Conservation (phyloP, 2,329 filamentous ascomycete genomes). For the Fusarium tricinctum region DNA sequence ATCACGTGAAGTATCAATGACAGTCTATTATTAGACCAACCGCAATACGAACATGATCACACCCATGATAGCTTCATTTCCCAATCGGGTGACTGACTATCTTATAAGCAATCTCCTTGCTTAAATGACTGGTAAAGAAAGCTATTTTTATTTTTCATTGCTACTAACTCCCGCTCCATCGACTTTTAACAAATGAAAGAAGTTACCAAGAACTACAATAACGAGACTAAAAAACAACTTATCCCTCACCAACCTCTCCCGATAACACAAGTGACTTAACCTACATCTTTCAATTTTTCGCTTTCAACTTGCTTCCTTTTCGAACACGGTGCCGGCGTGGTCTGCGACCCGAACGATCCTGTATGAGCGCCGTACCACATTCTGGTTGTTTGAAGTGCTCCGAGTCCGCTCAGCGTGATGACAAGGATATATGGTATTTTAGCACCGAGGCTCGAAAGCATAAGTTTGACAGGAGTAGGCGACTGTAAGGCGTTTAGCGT, state of each 20-base stretch:
- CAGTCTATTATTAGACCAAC: constrained; percentile 30
- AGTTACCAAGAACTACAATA: background rate
- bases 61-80: constrained; percentile 2
- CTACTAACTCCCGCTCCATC: background rate
- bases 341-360: background rate
- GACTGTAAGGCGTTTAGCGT: background rate
- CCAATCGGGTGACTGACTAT: background rate
- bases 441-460: constrained; percentile 2
- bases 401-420: background rate
- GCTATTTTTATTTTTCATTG: too few relatives aligned
- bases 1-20: constrained; percentile 22
- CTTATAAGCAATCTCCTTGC: background rate
- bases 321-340: background rate
- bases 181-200: background rate
- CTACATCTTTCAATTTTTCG: background rate
- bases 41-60: constrained; percentile 21
- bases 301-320: background rate
- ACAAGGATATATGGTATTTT: background rate
- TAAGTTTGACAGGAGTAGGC: background rate
- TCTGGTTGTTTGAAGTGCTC: constrained; percentile 3
- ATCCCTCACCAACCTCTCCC: background rate
- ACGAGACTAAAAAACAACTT: background rate
- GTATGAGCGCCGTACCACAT: constrained; percentile 1
- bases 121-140: too few relatives aligned
- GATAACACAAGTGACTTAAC: background rate